Conservation (phyloP, 2,329 filamentous ascomycete species). For the Botrytis byssoidea region DNA sequence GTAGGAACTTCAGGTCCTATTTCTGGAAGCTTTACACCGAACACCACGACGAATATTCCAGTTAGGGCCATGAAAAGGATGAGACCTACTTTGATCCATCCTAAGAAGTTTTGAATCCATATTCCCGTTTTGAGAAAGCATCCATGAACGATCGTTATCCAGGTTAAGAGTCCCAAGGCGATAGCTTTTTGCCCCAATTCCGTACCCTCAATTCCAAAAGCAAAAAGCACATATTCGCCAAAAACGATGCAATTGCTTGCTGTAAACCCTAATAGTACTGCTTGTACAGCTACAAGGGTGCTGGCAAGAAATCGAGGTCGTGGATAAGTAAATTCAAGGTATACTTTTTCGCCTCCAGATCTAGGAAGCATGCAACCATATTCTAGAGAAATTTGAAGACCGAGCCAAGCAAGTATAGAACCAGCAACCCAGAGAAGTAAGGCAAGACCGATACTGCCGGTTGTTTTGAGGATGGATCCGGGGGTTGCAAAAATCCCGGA, state of each 20-base stretch:
- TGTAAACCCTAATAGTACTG: slow-evolving; percentile 51
- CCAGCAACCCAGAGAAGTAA: slow-evolving; percentile 56
- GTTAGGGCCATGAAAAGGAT: slow-evolving; percentile 61
- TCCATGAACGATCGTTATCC: slow-evolving; percentile 58
- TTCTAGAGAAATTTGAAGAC: slow-evolving; percentile 47
- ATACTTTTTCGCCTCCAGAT: slow-evolving; percentile 53
- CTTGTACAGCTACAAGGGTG: slow-evolving; percentile 52
- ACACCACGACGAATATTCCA: slow-evolving; percentile 57
- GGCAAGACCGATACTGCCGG: slow-evolving; percentile 60
- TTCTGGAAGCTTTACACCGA: slow-evolving; percentile 38
- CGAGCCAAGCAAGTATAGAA: slow-evolving; percentile 44
- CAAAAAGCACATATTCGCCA: slow-evolving; percentile 51
- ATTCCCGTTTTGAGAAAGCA: slow-evolving; percentile 58
- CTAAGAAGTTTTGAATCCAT: slow-evolving; percentile 58
- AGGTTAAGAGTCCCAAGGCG: slow-evolving; percentile 51
- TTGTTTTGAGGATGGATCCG: slow-evolving; percentile 63
- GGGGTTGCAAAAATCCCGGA: slow-evolving; percentile 46
- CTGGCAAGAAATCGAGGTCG: slow-evolving; percentile 53
- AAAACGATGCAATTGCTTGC: slow-evolving; percentile 53
- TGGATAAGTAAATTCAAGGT: slow-evolving; percentile 53
- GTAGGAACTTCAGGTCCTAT: slow-evolving; percentile 25
- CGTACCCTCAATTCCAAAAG: slow-evolving; percentile 43
- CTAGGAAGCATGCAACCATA: slow-evolving; percentile 47
- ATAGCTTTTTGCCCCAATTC: slow-evolving; percentile 48
- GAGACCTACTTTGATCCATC: slow-evolving; percentile 62